Percentiles rank a stretch among this genome's conserved stretches.
Evolutionary conservation across 1,139 yeast genomes (phyloP).

Genomic region (Protomyces arabidopsidicola): DNA sequence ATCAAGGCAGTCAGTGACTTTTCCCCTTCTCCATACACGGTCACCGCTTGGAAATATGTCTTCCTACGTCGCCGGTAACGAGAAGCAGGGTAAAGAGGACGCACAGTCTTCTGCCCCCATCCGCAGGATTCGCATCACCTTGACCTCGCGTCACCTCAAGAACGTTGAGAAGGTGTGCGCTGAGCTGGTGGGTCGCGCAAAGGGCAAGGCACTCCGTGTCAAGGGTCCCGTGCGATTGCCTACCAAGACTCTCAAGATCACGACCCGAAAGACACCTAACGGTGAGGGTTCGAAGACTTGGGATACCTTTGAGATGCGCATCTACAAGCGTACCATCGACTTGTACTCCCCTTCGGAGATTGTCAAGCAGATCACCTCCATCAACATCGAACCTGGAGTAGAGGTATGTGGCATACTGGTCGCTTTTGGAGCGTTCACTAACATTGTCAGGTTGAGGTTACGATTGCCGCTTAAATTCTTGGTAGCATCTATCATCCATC

Average conservation of each 20-base stretch:
- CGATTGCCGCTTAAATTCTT: constrained; percentile 28
- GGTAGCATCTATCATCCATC: neutral
- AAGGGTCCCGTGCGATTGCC: constrained; percentile 99
- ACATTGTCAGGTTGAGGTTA: constrained; percentile 28
- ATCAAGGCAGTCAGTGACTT: no score
- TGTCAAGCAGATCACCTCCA: constrained; percentile 94
- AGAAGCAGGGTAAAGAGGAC: constrained; percentile 40
- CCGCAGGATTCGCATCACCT: constrained; percentile 98
- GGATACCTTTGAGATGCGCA: constrained; percentile 99
- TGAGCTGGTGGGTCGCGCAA: constrained; percentile 55
- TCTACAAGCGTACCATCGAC: constrained; percentile 99
- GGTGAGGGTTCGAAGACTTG: constrained; percentile 99
- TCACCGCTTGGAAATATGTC: neutral
- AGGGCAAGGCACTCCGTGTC: constrained; percentile 47
- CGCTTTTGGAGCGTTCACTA: neutral
- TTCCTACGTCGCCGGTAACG: constrained; percentile 25
- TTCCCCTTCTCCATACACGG: neutral
- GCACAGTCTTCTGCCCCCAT: constrained; percentile 50
- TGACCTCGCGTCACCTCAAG: constrained; percentile 98
- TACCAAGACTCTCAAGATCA: constrained; percentile 95
- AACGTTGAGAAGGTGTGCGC: constrained; percentile 70
- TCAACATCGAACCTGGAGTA: constrained; percentile 59
- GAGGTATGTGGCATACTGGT: constrained; percentile 34
- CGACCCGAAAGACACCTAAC: constrained; percentile 99
- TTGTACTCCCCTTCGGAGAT: constrained; percentile 93